Base-by-base conservation (phyloP, 1,284 basidiomycete genomes). In the Cryptococcus amylolentus region DNA sequence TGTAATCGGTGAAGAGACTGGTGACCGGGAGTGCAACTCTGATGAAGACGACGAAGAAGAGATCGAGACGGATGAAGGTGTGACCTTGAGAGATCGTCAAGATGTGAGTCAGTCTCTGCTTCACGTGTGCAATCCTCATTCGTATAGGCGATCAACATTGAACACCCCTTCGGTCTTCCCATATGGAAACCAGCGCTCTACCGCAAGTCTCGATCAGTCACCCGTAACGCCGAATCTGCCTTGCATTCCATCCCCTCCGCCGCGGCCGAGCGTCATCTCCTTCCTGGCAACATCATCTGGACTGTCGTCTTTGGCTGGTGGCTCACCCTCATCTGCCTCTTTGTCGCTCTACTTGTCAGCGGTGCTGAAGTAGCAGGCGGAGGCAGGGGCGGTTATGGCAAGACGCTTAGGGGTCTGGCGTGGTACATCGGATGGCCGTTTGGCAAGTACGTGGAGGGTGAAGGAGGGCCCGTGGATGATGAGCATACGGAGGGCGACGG, bases 161-260 rank as follows among this genome's bases (percentile, higher is more conserved):
- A 97, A 74, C 96, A 99, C 77, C 96, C 96, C 7, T 98, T 99
- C 77, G 96, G 96, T 81, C 83, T 99, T 63, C 96, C 92, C 46
- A 98, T 99, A 72, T 98, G 96, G 96, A 99, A 99, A 78, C 96
- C 96, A 13, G 96, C 96, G 0, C 78, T 99, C 52, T 99, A 99
- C 85, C 95, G 96, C 79, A 99, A 99, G 77, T 90, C 89, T 28
- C 88, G 96, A 48, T 93, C 94, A 2, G 90, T 98, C 64, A 97
- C 95, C 44, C 88, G 94, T 55, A 88, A 93, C 76, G 96, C 96
- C 42, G 96, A 99, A 76, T 86, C 88, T 54, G 96, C 90, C 0
- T 83, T 98, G 2, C 96, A 98, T 74, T 86, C 88, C 16, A 84
- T 89, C 41, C 96, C 96, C 1, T 94, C 91, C 18, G 89, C 92